Evolutionary conservation across 768 basidiomycete species (phyloP).

Genomic region (Trametes coccinea): DNA sequence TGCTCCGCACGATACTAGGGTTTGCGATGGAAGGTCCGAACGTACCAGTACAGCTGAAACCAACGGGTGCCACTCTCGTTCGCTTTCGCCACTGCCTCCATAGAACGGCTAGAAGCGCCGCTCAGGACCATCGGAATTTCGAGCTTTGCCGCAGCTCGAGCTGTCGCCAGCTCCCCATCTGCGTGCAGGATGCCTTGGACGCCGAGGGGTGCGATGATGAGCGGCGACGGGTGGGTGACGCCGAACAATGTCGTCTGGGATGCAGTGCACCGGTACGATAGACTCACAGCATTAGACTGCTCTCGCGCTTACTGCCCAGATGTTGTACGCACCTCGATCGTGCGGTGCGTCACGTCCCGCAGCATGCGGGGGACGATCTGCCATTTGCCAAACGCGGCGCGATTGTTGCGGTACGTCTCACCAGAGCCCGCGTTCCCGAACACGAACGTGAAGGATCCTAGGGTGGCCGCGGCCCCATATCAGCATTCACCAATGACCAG

Average conservation of each 20-base stretch:
- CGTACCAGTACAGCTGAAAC: conserved; percentile 82
- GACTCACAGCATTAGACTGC: not conserved
- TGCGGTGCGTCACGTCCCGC: conserved; percentile 55
- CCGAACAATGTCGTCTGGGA: conserved; percentile 71
- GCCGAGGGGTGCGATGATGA: conserved; percentile 75
- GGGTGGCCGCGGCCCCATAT: not conserved
- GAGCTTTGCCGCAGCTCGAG: conserved; percentile 61
- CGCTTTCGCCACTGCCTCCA: conserved; percentile 76
- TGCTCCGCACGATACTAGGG: not conserved
- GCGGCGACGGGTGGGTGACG: conserved; percentile 56
- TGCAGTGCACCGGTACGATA: not conserved
- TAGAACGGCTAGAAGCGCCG: conserved; percentile 68
- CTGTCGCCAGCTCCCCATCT: conserved; percentile 71
- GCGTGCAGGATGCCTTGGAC: conserved; percentile 73
- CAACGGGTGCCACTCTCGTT: conserved; percentile 70
- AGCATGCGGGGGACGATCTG: conserved; percentile 84
- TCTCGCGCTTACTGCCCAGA: not conserved
- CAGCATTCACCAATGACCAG: not conserved
- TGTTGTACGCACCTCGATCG: conserved; percentile 50
- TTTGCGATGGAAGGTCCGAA: not conserved
- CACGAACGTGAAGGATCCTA: conserved; percentile 73
- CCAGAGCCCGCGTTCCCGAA: conserved; percentile 75
- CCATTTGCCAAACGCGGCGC: conserved; percentile 61
- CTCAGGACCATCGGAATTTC: conserved; percentile 74
- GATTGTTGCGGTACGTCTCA: conserved; percentile 68